Evolutionary conservation across 306 rosid species (phyloP).

Genomic region (Casuarina equisetifolia): DNA sequence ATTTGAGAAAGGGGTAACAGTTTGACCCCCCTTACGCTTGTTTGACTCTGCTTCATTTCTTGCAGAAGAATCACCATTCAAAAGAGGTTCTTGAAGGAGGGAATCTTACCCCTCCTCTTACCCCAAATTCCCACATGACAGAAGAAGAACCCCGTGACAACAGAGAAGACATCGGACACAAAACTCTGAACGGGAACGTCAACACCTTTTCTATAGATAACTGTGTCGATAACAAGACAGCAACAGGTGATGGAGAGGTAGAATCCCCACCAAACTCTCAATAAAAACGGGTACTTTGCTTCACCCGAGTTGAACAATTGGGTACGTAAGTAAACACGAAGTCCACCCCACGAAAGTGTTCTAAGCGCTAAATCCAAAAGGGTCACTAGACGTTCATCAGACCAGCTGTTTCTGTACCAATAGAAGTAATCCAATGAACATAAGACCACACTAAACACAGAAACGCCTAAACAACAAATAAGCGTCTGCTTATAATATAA

Average conservation of each 20-base stretch:
- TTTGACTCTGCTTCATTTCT: conserved; percentile 13
- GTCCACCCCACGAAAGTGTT: conserved; percentile 40
- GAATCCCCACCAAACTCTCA: conserved; percentile 47
- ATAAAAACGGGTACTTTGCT: conserved; percentile 30
- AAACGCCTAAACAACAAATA: conserved; percentile 35
- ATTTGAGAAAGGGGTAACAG: conserved; percentile 48
- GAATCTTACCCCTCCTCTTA: conserved; percentile 31
- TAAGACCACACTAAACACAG: conserved; percentile 27
- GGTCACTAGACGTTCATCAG: conserved; percentile 36
- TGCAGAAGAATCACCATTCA: conserved; percentile 27
- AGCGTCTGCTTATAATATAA: conserved; percentile 12
- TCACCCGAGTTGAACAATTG: conserved; percentile 31
- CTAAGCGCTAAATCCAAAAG: conserved; percentile 42
- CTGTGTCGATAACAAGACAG: conserved; percentile 26
- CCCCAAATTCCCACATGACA: conserved; percentile 34
- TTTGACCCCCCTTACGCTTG: conserved; percentile 38
- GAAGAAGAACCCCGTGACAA: conserved; percentile 33
- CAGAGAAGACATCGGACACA: conserved; percentile 41
- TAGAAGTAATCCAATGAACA: conserved; percentile 27
- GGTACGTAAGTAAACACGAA: conserved; percentile 27
- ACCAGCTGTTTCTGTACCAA: conserved; percentile 36
- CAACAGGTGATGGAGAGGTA: conserved; percentile 37
- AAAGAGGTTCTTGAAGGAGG: conserved; percentile 40
- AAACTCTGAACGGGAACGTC: conserved; percentile 23
- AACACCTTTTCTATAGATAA: conserved; percentile 23